phyloP scores from a whole-genome alignment of 768 basidiomycete species.

The Kwoniella sp. region DNA sequence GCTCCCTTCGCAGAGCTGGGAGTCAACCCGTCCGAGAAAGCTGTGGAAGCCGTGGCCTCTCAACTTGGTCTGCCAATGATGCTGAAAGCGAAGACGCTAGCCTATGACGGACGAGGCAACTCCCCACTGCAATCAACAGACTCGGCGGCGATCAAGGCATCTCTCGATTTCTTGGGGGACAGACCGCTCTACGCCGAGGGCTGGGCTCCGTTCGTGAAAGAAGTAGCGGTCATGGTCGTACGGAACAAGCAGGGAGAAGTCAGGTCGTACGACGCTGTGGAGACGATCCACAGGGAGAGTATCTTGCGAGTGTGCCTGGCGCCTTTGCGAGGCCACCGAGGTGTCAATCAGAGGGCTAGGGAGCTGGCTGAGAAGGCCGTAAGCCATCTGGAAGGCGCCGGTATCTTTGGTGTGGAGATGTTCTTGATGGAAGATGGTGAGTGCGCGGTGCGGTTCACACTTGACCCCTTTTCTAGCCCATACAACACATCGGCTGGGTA shows the following conservation, averaged over 20 bases:
- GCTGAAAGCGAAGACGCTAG: slow-evolving; percentile 92
- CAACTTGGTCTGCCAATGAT: slow-evolving; percentile 82
- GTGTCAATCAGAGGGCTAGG: slow-evolving; percentile 66
- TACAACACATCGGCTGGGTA: background rate
- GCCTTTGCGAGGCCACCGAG: slow-evolving; percentile 68
- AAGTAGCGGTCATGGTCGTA: slow-evolving; percentile 97
- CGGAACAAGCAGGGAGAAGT: slow-evolving; percentile 74
- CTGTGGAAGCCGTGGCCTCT: slow-evolving; percentile 57
- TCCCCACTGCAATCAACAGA: slow-evolving; percentile 67
- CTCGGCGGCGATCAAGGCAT: slow-evolving; percentile 60
- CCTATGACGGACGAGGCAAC: slow-evolving; percentile 96
- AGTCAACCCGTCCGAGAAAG: slow-evolving; percentile 62
- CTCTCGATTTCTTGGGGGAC: slow-evolving; percentile 62
- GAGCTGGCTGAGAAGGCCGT: slow-evolving; percentile 78
- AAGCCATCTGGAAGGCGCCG: slow-evolving; percentile 77
- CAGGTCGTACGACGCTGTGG: slow-evolving; percentile 83
- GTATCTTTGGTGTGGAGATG: slow-evolving; percentile 98
- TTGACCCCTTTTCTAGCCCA: background rate
- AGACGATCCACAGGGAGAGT: slow-evolving; percentile 91
- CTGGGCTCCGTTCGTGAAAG: slow-evolving; percentile 84
- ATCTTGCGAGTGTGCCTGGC: slow-evolving; percentile 92
- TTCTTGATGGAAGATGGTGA: slow-evolving; percentile 85
- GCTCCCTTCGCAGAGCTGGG: slow-evolving; percentile 67
- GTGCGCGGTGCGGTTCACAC: slow-evolving; percentile 35
- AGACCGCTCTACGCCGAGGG: slow-evolving; percentile 89